These are phyloP conservation scores for Cryptococcus sp. DNA, from an alignment of 1,284 basidiomycete genomes.

Conservation along the genomic window DNA sequence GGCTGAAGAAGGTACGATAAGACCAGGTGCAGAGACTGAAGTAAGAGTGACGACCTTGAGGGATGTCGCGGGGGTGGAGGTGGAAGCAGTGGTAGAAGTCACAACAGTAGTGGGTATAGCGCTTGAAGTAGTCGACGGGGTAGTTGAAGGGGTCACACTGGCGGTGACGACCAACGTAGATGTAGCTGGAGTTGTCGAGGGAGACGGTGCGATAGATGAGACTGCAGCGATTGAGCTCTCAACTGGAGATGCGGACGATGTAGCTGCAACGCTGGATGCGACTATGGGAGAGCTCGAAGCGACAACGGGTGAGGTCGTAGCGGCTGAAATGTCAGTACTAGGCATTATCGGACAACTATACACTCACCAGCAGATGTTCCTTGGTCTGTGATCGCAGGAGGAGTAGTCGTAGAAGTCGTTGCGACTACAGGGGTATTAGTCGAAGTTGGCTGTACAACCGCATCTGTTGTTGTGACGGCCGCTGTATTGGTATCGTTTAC, in stretches of 20 bases:
- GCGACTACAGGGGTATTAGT: background rate
- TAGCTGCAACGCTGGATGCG: background rate
- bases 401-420: background rate
- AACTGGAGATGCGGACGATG: background rate
- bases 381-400: background rate
- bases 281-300: background rate
- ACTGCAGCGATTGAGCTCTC: conserved; percentile 1
- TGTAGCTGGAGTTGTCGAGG: conserved; percentile 1
- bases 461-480: too few species aligned
- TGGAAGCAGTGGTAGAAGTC: conserved; percentile 1
- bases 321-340: background rate
- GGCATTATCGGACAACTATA: too few species aligned
- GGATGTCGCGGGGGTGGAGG: conserved; percentile 7
- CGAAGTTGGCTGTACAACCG: too few species aligned
- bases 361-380: too few species aligned
- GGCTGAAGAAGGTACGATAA: conserved; percentile 2
- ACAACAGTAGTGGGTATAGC: background rate
- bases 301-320: background rate
- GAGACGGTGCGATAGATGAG: conserved; percentile 6
- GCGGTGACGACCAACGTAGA: conserved; percentile 1
- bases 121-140: conserved; percentile 4
- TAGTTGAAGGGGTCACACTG: conserved; percentile 1
- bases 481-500: too few species aligned
- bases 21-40: conserved; percentile 4
- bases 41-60: conserved; percentile 4